Conservation (phyloP, 2,329 filamentous ascomycete species). For the Penicillium sp. region DNA sequence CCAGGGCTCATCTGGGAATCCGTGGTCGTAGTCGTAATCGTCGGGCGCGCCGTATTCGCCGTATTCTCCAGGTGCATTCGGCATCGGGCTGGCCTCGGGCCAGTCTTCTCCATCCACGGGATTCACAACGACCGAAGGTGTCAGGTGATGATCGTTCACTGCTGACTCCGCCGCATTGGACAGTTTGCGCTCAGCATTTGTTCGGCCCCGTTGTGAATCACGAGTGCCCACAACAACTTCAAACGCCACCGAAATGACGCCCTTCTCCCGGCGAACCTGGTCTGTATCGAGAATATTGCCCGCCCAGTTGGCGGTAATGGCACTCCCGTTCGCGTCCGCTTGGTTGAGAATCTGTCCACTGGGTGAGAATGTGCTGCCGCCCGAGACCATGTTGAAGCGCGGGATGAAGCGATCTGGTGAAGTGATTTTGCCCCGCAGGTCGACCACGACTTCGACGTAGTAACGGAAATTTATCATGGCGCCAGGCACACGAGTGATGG, state of each 20-base stretch:
- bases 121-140: conserved; percentile 6
- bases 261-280: conserved; percentile 78
- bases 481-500: conserved; percentile 81
- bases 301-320: conserved; percentile 40
- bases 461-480: conserved; percentile 96
- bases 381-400: conserved; percentile 49
- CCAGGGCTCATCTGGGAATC: conserved; percentile 24
- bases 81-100: conserved; percentile 22
- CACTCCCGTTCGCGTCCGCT: conserved; percentile 30
- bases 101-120: conserved; percentile 28
- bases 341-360: conserved; percentile 34
- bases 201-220: conserved; percentile 61
- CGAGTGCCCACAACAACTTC: conserved; percentile 82
- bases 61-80: conserved; percentile 19
- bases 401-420: conserved; percentile 64
- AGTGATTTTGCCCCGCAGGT: conserved; percentile 79
- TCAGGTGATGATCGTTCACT: conserved; percentile 11
- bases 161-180: conserved; percentile 29
- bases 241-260: conserved; percentile 80
- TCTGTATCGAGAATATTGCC: conserved; percentile 80
- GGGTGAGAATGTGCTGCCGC: conserved; percentile 43
- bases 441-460: conserved; percentile 85
- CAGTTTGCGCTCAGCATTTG: conserved; percentile 32
- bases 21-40: conserved; percentile 26
- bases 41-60: conserved; percentile 1